These are phyloP conservation scores for Dioscorea zingiberensis DNA, from an alignment of 106 monocot species.

Conservation along the genomic window DNA sequence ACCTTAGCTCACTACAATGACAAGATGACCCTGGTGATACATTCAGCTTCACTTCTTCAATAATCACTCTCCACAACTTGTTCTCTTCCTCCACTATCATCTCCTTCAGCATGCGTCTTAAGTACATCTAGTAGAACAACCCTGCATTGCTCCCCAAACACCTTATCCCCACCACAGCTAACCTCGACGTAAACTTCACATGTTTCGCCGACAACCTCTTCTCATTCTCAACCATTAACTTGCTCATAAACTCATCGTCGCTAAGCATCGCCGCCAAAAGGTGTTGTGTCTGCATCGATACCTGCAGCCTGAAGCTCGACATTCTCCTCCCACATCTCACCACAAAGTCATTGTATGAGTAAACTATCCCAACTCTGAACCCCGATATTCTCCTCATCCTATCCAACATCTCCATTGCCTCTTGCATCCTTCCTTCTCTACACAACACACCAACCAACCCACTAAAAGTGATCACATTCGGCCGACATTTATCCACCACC, in stretches of 20 bases:
- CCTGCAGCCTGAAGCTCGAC: constrained; percentile 78
- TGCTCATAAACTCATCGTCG: constrained; percentile 42
- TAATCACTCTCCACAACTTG: constrained; percentile 44
- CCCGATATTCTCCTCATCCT: constrained; percentile 84
- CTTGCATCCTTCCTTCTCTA: constrained; percentile 37
- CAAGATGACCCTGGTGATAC: constrained; percentile 71
- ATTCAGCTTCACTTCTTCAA: constrained; percentile 61
- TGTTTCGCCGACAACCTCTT: constrained; percentile 26
- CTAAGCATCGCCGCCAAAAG: constrained; percentile 43
- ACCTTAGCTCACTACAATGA: constrained; percentile 57
- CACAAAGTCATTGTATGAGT: constrained; percentile 70
- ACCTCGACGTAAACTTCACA: constrained; percentile 18
- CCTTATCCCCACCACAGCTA: constrained; percentile 24
- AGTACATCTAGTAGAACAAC: constrained; percentile 68
- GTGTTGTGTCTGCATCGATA: constrained; percentile 65
- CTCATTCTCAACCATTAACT: constrained; percentile 26
- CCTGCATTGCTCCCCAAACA: constrained; percentile 57
- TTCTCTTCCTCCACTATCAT: constrained; percentile 34
- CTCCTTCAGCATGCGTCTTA: constrained; percentile 31
- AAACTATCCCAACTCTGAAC: constrained; percentile 60
- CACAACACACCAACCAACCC: constrained; percentile 57
- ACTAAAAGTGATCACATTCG: constrained; percentile 57
- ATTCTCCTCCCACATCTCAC: constrained; percentile 41
- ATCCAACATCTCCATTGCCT: constrained; percentile 53
- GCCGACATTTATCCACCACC: constrained; percentile 23